A percentile compares a stretch with the other conserved stretches of the same genome.
Evolutionary conservation across 345 rosid genomes (phyloP).

Genomic region (Eucalyptus paniculata): DNA sequence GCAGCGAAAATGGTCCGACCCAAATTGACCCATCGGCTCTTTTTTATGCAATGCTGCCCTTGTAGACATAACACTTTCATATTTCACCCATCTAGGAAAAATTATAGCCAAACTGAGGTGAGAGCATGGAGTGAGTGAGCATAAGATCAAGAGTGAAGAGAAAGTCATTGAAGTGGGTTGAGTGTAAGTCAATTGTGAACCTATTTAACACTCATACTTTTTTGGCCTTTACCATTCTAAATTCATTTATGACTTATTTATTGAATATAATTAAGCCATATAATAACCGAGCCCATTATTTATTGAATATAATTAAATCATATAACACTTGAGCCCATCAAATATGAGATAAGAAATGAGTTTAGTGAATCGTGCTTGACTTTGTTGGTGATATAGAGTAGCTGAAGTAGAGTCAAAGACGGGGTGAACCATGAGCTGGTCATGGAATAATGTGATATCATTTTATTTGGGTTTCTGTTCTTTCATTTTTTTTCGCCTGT

Average conservation of each 20-base stretch:
- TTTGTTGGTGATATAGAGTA: neutral
- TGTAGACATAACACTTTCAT: neutral
- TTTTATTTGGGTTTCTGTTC: neutral
- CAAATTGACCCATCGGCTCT: neutral
- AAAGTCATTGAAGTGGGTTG: too few species aligned
- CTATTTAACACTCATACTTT: too few species aligned
- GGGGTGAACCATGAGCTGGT: neutral
- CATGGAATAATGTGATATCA: neutral
- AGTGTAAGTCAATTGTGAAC: too few species aligned
- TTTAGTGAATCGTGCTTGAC: neutral
- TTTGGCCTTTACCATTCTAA: neutral
- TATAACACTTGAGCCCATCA: accelerated
- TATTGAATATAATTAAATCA: too few species aligned
- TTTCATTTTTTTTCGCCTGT: neutral
- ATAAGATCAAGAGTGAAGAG: neutral
- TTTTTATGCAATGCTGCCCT: too few species aligned
- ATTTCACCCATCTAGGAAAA: neutral
- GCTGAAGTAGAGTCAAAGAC: neutral
- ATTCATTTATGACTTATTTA: neutral
- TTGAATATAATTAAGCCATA: neutral
- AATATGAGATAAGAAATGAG: neutral
- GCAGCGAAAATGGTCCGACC: neutral
- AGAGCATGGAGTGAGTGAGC: too few species aligned
- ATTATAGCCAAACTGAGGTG: too few species aligned
- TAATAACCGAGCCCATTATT: too few species aligned